Evolutionary conservation across 306 rosid genomes (phyloP).

Genomic region (Gastrolobium villosum): DNA sequence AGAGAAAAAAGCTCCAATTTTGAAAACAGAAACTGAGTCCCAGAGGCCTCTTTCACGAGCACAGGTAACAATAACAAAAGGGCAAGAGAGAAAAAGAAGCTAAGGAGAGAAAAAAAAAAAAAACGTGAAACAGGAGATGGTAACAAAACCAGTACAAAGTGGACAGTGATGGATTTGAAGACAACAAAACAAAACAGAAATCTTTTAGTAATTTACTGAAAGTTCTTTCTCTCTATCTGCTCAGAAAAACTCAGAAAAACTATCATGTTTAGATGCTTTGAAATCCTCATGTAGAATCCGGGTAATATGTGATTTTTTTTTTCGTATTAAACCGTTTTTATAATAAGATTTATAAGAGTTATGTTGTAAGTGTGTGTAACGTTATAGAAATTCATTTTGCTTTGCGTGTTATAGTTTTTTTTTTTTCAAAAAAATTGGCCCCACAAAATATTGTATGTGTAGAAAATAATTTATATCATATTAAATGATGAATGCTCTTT

Average conservation of each 20-base stretch:
- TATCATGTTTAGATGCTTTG: background rate
- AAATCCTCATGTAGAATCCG: slow-evolving; percentile 44
- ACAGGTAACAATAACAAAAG: slow-evolving; percentile 13
- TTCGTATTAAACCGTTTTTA: slow-evolving; percentile 34
- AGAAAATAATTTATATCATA: too few species aligned
- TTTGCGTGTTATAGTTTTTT: too few species aligned
- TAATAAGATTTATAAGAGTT: too few species aligned
- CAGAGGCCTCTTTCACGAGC: slow-evolving; percentile 26
- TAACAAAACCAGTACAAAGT: slow-evolving; percentile 59
- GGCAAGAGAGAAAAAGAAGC: slow-evolving; percentile 32
- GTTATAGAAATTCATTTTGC: too few species aligned
- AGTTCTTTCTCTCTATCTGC: slow-evolving; percentile 39
- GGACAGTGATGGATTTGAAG: slow-evolving; percentile 67
- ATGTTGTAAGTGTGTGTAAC: too few species aligned
- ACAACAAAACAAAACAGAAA: slow-evolving; percentile 64
- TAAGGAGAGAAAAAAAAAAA: slow-evolving; percentile 1
- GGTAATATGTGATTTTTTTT: slow-evolving; percentile 21
- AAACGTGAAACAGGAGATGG: slow-evolving; percentile 39
- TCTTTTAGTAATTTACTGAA: slow-evolving; percentile 56
- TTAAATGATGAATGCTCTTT: too few species aligned
- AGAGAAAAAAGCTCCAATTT: slow-evolving; percentile 51
- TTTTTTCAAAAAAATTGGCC: too few species aligned
- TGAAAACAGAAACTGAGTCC: slow-evolving; percentile 41
- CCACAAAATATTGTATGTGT: too few species aligned
- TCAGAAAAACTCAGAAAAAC: slow-evolving; percentile 16